Evolutionary conservation across 2,329 filamentous ascomycete species (phyloP).

Genomic region (Neoarthrinium moseri): DNA sequence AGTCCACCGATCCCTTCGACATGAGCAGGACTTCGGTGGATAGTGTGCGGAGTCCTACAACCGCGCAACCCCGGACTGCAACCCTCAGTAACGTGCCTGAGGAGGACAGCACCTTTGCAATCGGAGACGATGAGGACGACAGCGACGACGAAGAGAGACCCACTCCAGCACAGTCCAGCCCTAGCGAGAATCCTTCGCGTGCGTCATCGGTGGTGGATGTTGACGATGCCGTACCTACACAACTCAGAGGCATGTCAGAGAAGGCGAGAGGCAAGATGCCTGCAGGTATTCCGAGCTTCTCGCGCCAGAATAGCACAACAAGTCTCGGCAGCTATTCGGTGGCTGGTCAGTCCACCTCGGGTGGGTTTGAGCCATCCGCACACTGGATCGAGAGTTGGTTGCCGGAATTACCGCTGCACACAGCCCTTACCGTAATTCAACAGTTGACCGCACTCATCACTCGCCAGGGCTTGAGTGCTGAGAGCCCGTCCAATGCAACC

Average conservation of each 20-base stretch:
- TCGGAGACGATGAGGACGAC: constrained; percentile 80
- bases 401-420: constrained; percentile 86
- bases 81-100: constrained; percentile 69
- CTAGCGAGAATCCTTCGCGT: constrained; percentile 61
- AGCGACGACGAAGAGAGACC: constrained; percentile 48
- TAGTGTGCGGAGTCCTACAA: constrained; percentile 63
- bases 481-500: constrained; percentile 41
- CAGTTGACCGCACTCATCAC: constrained; percentile 60
- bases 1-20: constrained; percentile 49
- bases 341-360: constrained; percentile 52
- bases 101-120: constrained; percentile 80
- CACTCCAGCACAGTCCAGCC: constrained; percentile 62
- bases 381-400: constrained; percentile 94
- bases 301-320: constrained; percentile 84
- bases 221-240: constrained; percentile 79
- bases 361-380: constrained; percentile 73
- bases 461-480: constrained; percentile 43
- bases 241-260: constrained; percentile 91
- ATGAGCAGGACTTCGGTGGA: constrained; percentile 60
- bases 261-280: constrained; percentile 97
- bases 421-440: constrained; percentile 74
- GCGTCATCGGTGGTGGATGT: constrained; percentile 66
- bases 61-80: constrained; percentile 50
- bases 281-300: constrained; percentile 77
- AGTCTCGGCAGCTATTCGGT: constrained; percentile 70